Evolutionary conservation across 257 asterid species (phyloP).

Genomic region (Solanum arcanum): DNA sequence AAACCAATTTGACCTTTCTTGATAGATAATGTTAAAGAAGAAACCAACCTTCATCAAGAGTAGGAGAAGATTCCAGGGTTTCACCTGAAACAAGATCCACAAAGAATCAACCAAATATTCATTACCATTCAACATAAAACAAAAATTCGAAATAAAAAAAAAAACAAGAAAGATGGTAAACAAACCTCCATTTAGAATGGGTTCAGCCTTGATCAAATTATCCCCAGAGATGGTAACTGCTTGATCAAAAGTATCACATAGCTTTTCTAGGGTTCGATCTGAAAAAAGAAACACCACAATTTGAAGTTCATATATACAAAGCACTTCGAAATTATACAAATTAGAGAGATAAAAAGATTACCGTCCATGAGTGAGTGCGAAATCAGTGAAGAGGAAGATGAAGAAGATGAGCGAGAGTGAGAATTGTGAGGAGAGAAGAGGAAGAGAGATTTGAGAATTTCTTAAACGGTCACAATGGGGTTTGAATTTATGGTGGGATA

Average conservation of each 20-base stretch:
- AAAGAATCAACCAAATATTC: not conserved
- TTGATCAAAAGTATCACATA: slow-evolving; percentile 33
- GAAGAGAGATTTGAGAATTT: not conserved
- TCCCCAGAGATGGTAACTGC: slow-evolving; percentile 30
- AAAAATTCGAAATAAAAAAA: not conserved
- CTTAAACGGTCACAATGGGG: slow-evolving; percentile 21
- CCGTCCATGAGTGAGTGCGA: slow-evolving; percentile 40
- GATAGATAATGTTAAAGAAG: not conserved
- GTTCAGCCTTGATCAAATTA: not conserved
- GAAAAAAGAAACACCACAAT: slow-evolving; percentile 1
- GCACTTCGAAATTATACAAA: not conserved
- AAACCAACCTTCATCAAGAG: slow-evolving; percentile 11
- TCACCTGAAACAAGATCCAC: slow-evolving; percentile 10
- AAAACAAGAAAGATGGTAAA: not conserved
- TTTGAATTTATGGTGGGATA: not conserved
- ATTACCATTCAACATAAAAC: not conserved
- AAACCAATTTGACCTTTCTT: not conserved
- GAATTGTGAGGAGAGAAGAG: not conserved
- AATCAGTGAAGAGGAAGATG: not conserved
- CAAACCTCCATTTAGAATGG: slow-evolving; percentile 3
- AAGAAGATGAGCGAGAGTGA: not conserved
- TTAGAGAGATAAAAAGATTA: not conserved
- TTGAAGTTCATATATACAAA: not conserved
- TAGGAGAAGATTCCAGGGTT: slow-evolving; percentile 10
- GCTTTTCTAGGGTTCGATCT: slow-evolving; percentile 44